Percentiles rank a stretch among this genome's conserved stretches.
Conservation (phyloP, 2,329 filamentous ascomycete species). For the Diaporthe vaccinii region DNA sequence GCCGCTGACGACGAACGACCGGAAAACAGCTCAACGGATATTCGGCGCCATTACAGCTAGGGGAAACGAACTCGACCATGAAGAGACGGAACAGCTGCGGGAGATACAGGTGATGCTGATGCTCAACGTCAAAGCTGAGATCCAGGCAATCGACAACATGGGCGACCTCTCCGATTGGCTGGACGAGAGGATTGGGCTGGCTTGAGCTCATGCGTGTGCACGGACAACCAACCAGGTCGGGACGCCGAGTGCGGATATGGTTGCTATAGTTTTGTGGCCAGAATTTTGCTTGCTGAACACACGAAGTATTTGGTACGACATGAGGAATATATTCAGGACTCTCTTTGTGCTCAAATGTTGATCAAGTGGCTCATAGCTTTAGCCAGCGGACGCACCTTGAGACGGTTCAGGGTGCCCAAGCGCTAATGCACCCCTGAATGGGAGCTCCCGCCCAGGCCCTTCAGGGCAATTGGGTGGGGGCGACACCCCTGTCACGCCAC, state of each 20-base stretch:
- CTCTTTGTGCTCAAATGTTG: background rate
- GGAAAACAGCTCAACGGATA: slow-evolving; percentile 68
- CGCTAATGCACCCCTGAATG: slow-evolving; percentile 13
- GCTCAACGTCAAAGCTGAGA: slow-evolving; percentile 82
- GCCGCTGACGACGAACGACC: slow-evolving; percentile 67
- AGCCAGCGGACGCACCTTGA: background rate
- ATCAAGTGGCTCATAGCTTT: background rate
- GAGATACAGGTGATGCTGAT: slow-evolving; percentile 82
- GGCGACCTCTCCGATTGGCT: slow-evolving; percentile 66
- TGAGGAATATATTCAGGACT: background rate
- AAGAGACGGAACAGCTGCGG: slow-evolving; percentile 56
- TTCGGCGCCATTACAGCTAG: slow-evolving; percentile 57
- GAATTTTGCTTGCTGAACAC: background rate
- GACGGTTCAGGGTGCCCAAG: background rate
- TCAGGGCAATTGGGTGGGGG: background rate
- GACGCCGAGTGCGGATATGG: no score
- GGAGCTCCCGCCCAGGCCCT: background rate
- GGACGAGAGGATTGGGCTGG: slow-evolving; percentile 54
- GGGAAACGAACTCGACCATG: slow-evolving; percentile 46
- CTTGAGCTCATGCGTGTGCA: background rate
- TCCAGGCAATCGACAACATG: slow-evolving; percentile 75
- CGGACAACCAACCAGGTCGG: no score
- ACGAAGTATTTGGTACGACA: background rate
- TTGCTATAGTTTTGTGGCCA: background rate
- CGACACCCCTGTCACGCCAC: background rate